These are phyloP conservation scores for Colletotrichum sp. DNA, from an alignment of 2,329 filamentous ascomycete species.

Conservation along the genomic window DNA sequence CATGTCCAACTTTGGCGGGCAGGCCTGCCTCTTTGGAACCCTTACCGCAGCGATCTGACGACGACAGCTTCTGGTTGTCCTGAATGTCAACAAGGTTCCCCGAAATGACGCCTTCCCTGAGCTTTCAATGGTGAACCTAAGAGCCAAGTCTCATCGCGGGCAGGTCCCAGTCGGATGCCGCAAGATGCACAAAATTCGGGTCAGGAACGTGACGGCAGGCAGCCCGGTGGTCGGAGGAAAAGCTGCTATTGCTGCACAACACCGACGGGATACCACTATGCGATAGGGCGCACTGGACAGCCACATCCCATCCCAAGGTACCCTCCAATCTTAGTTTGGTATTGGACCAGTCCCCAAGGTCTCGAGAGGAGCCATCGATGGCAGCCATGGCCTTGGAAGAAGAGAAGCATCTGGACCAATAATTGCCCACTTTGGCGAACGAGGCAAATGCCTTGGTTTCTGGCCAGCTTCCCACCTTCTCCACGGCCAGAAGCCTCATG, in stretches of 20 bases:
- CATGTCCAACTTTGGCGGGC: not conserved
- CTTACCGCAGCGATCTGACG: not conserved
- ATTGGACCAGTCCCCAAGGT: not conserved
- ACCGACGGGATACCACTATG: not conserved
- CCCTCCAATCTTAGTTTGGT: not conserved
- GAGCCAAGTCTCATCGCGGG: conserved; percentile 5
- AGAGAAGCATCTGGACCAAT: conserved; percentile 12
- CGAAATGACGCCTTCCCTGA: conserved; percentile 1
- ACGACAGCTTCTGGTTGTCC: not conserved
- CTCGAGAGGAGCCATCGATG: not conserved
- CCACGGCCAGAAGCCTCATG: not conserved
- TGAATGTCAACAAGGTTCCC: conserved; percentile 1
- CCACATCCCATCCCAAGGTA: not conserved
- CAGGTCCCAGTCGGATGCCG: not conserved
- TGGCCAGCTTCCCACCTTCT: not conserved
- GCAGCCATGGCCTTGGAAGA: conserved; percentile 1
- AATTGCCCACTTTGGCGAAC: conserved; percentile 5
- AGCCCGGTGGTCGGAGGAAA: conserved; percentile 6
- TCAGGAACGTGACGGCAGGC: conserved; percentile 8
- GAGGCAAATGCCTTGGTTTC: conserved; percentile 11
- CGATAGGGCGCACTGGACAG: conserved; percentile 8
- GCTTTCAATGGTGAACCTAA: not conserved
- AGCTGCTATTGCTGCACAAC: not conserved
- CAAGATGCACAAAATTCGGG: not conserved
- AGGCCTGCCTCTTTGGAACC: not conserved